These are phyloP conservation scores for Kwoniella sp. DNA, from an alignment of 768 basidiomycete genomes.

Conservation along the genomic window DNA sequence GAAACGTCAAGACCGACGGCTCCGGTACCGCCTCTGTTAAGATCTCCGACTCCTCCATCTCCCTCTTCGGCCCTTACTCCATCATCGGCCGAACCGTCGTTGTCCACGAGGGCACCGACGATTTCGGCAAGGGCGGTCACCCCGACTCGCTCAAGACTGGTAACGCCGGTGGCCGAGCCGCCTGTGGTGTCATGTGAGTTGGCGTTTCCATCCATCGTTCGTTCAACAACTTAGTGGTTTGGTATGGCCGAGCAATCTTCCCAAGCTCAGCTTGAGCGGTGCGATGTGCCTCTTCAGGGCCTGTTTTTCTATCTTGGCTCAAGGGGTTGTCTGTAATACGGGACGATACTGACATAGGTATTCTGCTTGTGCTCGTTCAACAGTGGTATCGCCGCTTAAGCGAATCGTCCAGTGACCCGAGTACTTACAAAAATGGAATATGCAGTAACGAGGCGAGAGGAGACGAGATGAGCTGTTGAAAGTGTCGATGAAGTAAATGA, in stretches of 20 bases:
- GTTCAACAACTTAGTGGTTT: too few species aligned
- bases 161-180: slow-evolving; percentile 70
- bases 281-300: too few species aligned
- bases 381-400: slow-evolving; percentile 30
- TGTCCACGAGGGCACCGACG: slow-evolving; percentile 75
- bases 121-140: slow-evolving; percentile 71
- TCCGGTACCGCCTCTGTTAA: slow-evolving; percentile 64
- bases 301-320: too few species aligned
- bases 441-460: neutral
- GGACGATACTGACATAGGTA: too few species aligned
- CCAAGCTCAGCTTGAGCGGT: too few species aligned
- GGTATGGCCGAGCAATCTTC: too few species aligned
- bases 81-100: slow-evolving; percentile 77
- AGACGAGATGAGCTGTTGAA: neutral
- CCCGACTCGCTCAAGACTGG: slow-evolving; percentile 75
- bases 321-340: too few species aligned
- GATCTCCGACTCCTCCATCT: slow-evolving; percentile 65
- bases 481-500: neutral
- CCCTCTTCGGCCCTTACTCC: slow-evolving; percentile 68
- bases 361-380: too few species aligned
- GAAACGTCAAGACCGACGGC: slow-evolving; percentile 69
- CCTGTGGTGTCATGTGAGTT: slow-evolving; percentile 80
- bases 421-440: neutral
- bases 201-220: too few species aligned
- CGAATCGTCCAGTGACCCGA: neutral